These are phyloP conservation scores for Immersiella caudata DNA, from an alignment of 495 filamentous ascomycete genomes.

Conservation along the genomic window DNA sequence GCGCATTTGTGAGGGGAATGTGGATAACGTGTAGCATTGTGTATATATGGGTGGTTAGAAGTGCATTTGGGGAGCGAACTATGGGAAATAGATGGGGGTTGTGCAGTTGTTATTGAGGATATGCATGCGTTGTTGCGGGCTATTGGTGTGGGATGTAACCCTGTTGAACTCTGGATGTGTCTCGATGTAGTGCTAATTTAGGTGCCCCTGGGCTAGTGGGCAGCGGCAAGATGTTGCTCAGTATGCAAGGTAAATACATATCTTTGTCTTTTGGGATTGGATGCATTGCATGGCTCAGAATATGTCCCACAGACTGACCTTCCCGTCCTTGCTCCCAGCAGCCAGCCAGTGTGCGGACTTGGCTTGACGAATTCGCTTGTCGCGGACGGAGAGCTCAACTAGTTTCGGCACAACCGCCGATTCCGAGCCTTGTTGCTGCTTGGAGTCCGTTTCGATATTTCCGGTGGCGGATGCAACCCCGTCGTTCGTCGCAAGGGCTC, in stretches of 20 bases:
- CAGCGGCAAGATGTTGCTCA: too few relatives aligned
- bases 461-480: not conserved
- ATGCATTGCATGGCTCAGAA: conserved; percentile 41
- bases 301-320: conserved; percentile 96
- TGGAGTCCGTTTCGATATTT: not conserved
- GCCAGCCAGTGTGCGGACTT: conserved; percentile 84
- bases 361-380: conserved; percentile 65
- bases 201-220: too few relatives aligned
- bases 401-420: conserved; percentile 28
- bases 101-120: not conserved
- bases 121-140: not conserved
- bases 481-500: not conserved
- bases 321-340: conserved; percentile 92
- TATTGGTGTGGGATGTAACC: not conserved
- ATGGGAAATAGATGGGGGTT: not conserved
- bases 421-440: conserved; percentile 4
- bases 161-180: too few relatives aligned
- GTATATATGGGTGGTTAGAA: not conserved
- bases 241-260: too few relatives aligned
- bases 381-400: conserved; percentile 57
- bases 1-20: conserved; percentile 47
- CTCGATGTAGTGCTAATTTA: too few relatives aligned
- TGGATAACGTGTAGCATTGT: not conserved
- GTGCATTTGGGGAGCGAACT: not conserved
- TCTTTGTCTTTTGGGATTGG: not conserved